These are phyloP conservation scores for Chrysophaeum taylorii DNA, from an alignment of 352 stramenopile genomes.

Conservation along the genomic window DNA sequence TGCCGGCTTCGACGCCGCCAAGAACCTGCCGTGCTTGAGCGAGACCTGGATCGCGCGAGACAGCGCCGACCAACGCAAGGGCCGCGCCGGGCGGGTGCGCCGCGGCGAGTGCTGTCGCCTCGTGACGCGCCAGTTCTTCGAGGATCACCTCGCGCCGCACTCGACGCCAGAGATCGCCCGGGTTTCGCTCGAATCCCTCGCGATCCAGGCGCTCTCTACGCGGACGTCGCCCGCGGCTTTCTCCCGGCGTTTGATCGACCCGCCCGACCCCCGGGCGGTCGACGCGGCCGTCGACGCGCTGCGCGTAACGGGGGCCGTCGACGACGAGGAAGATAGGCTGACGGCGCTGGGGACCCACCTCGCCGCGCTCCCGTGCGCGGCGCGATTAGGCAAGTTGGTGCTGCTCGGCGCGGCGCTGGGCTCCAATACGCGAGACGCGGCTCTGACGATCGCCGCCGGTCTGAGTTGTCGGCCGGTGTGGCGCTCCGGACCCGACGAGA, in stretches of 20 bases:
- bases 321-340: conserved; percentile 27
- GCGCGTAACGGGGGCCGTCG: conserved; percentile 60
- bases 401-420: conserved; percentile 80
- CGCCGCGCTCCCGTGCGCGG: conserved; percentile 69
- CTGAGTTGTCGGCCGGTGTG: conserved; percentile 45
- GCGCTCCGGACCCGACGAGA: conserved; percentile 22
- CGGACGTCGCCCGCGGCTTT: conserved; percentile 42
- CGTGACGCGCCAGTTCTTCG: conserved; percentile 35
- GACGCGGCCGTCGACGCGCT: conserved; percentile 58
- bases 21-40: conserved; percentile 56
- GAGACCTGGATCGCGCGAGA: conserved; percentile 62
- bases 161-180: conserved; percentile 67
- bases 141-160: conserved; percentile 18
- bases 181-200: conserved; percentile 63
- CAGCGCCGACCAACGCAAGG: conserved; percentile 55
- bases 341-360: conserved; percentile 73
- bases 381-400: conserved; percentile 80
- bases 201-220: conserved; percentile 65
- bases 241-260: conserved; percentile 57
- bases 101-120: conserved; percentile 72
- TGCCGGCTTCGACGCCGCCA: conserved; percentile 43
- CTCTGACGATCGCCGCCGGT: conserved; percentile 45
- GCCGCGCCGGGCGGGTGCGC: conserved; percentile 77
- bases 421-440: conserved; percentile 48
- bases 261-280: conserved; percentile 52